phyloP scores from a whole-genome alignment of 1,139 yeast species.

The Eremothecium sinecaudum region DNA sequence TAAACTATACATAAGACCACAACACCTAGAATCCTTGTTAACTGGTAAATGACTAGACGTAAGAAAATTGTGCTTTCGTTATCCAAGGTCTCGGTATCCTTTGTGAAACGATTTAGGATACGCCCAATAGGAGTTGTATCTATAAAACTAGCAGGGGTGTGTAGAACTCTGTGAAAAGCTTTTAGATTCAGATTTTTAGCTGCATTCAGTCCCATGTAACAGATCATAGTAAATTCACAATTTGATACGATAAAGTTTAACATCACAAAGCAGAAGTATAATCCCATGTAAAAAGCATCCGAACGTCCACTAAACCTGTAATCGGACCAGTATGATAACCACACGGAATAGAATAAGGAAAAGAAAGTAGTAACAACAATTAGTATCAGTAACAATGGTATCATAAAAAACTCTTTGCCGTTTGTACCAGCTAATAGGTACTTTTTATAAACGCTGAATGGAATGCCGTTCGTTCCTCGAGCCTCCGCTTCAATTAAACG shows the following conservation, averaged over 20 bases:
- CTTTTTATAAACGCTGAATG: slow-evolving; percentile 37
- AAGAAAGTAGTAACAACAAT: slow-evolving; percentile 44
- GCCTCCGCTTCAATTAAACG: slow-evolving; percentile 41
- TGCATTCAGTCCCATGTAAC: slow-evolving; percentile 43
- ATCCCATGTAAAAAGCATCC: slow-evolving; percentile 57
- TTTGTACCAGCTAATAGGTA: slow-evolving; percentile 40
- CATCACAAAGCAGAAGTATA: slow-evolving; percentile 49
- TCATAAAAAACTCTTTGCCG: slow-evolving; percentile 37
- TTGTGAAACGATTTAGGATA: slow-evolving; percentile 84
- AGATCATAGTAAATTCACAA: slow-evolving; percentile 45
- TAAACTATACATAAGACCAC: slow-evolving; percentile 59
- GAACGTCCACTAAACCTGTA: slow-evolving; percentile 41
- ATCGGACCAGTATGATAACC: slow-evolving; percentile 81
- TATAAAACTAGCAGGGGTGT: slow-evolving; percentile 92
- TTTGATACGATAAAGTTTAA: slow-evolving; percentile 41
- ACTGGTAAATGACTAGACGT: slow-evolving; percentile 43
- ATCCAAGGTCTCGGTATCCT: slow-evolving; percentile 77
- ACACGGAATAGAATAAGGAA: slow-evolving; percentile 59
- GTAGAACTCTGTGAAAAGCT: slow-evolving; percentile 56
- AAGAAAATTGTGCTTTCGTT: slow-evolving; percentile 58
- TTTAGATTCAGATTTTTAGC: slow-evolving; percentile 36
- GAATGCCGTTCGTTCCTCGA: slow-evolving; percentile 41
- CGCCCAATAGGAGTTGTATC: slow-evolving; percentile 97
- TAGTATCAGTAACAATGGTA: slow-evolving; percentile 37
- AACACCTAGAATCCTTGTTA: slow-evolving; percentile 52